Conservation (phyloP, 2,329 filamentous ascomycete genomes). For the Colletotrichum truncatum region DNA sequence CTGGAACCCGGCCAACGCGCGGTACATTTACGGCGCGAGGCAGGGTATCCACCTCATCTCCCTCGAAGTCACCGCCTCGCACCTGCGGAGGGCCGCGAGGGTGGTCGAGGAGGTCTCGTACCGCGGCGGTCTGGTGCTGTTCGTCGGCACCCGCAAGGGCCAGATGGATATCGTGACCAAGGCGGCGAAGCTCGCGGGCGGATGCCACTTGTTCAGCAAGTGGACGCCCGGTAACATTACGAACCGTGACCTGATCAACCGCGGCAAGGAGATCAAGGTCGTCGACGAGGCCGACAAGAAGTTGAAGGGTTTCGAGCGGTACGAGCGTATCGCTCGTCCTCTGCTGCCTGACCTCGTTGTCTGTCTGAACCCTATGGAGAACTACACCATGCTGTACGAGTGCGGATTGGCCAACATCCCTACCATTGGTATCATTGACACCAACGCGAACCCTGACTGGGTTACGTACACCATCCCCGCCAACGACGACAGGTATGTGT, state of each 20-base stretch:
- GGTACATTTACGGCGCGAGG: slow-evolving; percentile 92
- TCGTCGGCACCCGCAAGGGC: slow-evolving; percentile 86
- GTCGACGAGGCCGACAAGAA: slow-evolving; percentile 78
- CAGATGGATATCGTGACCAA: slow-evolving; percentile 84
- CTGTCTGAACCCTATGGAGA: slow-evolving; percentile 92
- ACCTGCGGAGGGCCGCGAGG: slow-evolving; percentile 92
- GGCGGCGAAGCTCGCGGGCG: slow-evolving; percentile 80
- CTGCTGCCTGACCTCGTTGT: slow-evolving; percentile 91
- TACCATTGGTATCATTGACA: slow-evolving; percentile 95
- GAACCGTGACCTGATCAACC: slow-evolving; percentile 91
- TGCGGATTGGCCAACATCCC: slow-evolving; percentile 89
- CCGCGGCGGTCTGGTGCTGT: slow-evolving; percentile 85
- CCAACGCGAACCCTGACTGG: slow-evolving; percentile 89
- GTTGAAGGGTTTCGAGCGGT: slow-evolving; percentile 69
- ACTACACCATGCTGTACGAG: slow-evolving; percentile 89
- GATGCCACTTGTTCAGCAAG: slow-evolving; percentile 89
- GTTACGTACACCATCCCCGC: slow-evolving; percentile 97
- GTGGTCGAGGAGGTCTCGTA: slow-evolving; percentile 89
- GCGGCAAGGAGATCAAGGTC: slow-evolving; percentile 73
- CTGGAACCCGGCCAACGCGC: slow-evolving; percentile 94
- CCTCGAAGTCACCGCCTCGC: slow-evolving; percentile 86
- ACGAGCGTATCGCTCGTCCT: slow-evolving; percentile 69
- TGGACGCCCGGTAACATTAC: slow-evolving; percentile 95
- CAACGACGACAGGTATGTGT: slow-evolving; percentile 87
- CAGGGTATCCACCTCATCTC: slow-evolving; percentile 93